Conservation (phyloP, 805 yeast species). For the Kodamaea neixiangensis region DNA sequence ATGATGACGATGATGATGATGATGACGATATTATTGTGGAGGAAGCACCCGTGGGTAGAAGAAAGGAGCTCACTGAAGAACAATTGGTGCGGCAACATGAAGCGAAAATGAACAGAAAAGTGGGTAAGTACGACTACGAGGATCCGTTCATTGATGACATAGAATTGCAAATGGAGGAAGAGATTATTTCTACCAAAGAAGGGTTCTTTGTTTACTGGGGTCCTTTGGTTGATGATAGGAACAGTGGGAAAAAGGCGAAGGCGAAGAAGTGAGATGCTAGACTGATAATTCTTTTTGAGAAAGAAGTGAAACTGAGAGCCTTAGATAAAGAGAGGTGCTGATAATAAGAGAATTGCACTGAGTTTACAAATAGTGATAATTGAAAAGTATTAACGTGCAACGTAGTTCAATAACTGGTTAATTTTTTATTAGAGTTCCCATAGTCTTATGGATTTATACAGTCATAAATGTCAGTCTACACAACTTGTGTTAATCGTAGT, state of each 20-base stretch:
- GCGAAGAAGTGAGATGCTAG: slow-evolving; percentile 2
- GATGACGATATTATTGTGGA: slow-evolving; percentile 31
- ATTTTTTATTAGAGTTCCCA: too few species aligned
- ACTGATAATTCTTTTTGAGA: background rate
- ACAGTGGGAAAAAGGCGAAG: slow-evolving; percentile 8
- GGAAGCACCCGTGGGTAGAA: slow-evolving; percentile 23
- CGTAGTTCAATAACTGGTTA: too few species aligned
- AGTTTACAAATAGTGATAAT: background rate
- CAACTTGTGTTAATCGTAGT: too few species aligned
- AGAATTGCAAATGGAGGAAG: slow-evolving; percentile 91
- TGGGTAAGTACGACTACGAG: slow-evolving; percentile 86
- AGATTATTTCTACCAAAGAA: slow-evolving; percentile 86
- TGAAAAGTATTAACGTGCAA: background rate
- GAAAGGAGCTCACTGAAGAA: slow-evolving; percentile 37
- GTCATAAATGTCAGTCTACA: too few species aligned
- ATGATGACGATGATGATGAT: slow-evolving; percentile 48
- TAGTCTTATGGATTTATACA: too few species aligned
- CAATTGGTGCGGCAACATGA: slow-evolving; percentile 48
- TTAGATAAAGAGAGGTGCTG: background rate
- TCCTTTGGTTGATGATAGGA: slow-evolving; percentile 65
- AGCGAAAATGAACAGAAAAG: slow-evolving; percentile 61
- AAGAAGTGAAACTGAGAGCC: background rate
- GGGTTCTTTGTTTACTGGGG: slow-evolving; percentile 97
- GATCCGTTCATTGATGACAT: slow-evolving; percentile 98
- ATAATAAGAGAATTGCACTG: too few species aligned